These are phyloP conservation scores for Corrigiola litoralis DNA, from an alignment of 179 eudicot genomes.

Conservation along the genomic window DNA sequence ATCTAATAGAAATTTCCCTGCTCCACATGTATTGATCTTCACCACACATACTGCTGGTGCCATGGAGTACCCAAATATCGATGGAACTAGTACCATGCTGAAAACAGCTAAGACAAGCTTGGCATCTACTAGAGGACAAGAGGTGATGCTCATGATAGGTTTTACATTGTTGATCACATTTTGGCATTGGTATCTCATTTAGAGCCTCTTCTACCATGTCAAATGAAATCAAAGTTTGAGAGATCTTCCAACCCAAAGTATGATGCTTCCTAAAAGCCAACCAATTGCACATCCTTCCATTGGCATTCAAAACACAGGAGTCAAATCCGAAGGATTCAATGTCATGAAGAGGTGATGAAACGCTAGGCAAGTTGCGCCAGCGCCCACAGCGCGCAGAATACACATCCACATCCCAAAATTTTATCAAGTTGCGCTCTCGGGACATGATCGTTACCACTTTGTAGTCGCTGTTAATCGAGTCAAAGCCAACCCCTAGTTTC, in stretches of 20 bases:
- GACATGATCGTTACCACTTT: neutral
- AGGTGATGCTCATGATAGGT: neutral
- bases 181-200: neutral
- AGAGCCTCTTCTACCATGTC: conserved; percentile 4
- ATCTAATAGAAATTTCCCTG: neutral
- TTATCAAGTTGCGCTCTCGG: neutral
- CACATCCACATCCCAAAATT: neutral
- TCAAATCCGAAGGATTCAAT: neutral
- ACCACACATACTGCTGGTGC: no score
- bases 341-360: no score
- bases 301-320: neutral
- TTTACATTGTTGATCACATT: neutral
- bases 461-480: neutral
- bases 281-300: conserved; percentile 8
- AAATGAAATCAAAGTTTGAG: neutral
- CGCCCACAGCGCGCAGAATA: neutral
- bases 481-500: neutral
- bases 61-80: neutral
- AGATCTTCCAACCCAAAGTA: neutral
- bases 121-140: neutral
- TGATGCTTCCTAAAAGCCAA: neutral
- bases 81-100: neutral
- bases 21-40: neutral
- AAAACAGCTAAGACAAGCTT: conserved; percentile 1
- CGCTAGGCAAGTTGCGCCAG: neutral